phyloP scores from a whole-genome alignment of 2,329 filamentous ascomycete genomes.

The Tolypocladium ovalisporum region DNA sequence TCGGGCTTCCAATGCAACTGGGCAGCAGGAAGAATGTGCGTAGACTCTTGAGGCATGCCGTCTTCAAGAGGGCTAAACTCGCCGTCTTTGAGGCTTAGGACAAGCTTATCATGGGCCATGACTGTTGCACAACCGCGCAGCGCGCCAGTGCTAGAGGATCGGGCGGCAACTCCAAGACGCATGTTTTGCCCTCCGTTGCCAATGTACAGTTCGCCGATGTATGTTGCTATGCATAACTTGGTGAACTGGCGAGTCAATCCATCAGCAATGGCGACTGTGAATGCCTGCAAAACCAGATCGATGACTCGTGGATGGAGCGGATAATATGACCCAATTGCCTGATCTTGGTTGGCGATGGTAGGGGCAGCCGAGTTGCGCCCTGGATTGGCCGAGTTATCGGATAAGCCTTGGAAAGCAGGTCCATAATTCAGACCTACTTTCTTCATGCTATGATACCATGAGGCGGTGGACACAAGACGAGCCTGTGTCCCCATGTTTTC shows the following conservation, averaged over 20 bases:
- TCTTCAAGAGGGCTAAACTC: background rate
- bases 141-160: background rate
- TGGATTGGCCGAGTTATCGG: background rate
- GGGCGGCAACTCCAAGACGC: background rate
- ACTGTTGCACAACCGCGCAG: background rate
- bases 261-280: background rate
- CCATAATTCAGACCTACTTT: conserved; percentile 1
- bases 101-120: background rate
- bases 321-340: background rate
- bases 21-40: background rate
- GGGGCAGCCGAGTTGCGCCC: background rate
- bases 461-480: background rate
- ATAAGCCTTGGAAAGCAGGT: conserved; percentile 13
- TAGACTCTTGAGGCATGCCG: background rate
- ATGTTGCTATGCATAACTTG: background rate
- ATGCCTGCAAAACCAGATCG: background rate
- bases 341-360: background rate
- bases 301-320: background rate
- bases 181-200: background rate
- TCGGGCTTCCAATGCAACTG: conserved; percentile 2
- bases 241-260: background rate
- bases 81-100: background rate
- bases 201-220: background rate
- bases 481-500: background rate
- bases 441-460: conserved; percentile 2